phyloP scores from a whole-genome alignment of 1,284 basidiomycete species.

The Lignosus rhinocerotis region DNA sequence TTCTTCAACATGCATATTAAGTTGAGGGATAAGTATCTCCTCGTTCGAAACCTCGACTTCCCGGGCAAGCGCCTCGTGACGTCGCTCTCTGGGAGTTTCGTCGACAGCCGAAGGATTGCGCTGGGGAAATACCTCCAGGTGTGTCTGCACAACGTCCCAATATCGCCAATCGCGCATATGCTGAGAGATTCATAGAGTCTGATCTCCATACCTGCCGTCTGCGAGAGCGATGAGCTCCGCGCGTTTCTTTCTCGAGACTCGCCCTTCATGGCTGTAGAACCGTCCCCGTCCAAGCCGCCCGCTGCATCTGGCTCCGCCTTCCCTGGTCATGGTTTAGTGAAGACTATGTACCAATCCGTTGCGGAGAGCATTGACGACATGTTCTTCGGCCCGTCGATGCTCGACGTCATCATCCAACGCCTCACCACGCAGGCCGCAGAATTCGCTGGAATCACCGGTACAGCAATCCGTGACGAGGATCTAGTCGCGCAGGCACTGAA shows the following conservation, averaged over 20 bases:
- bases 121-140: slow-evolving; percentile 92
- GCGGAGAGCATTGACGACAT: slow-evolving; percentile 93
- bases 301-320: slow-evolving; percentile 40
- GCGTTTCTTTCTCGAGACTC: slow-evolving; percentile 88
- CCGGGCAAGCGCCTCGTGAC: slow-evolving; percentile 91
- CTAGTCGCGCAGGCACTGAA: slow-evolving; percentile 77
- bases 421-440: slow-evolving; percentile 88
- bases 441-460: slow-evolving; percentile 79
- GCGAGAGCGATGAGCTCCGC: slow-evolving; percentile 82
- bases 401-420: slow-evolving; percentile 89
- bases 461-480: slow-evolving; percentile 81
- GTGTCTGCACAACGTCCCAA: slow-evolving; percentile 21
- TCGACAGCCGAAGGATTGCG: slow-evolving; percentile 78
- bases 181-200: slow-evolving; percentile 53
- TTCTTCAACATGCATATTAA: slow-evolving; percentile 88
- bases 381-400: slow-evolving; percentile 90
- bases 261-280: slow-evolving; percentile 65
- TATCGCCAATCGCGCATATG: neutral
- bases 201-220: slow-evolving; percentile 72
- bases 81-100: slow-evolving; percentile 76
- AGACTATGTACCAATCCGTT: slow-evolving; percentile 84
- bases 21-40: slow-evolving; percentile 70
- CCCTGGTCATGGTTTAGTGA: slow-evolving; percentile 75
- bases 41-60: slow-evolving; percentile 77
- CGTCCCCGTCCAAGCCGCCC: slow-evolving; percentile 36